phyloP scores from a whole-genome alignment of 1,284 basidiomycete genomes.

The Naganishia cerealis region DNA sequence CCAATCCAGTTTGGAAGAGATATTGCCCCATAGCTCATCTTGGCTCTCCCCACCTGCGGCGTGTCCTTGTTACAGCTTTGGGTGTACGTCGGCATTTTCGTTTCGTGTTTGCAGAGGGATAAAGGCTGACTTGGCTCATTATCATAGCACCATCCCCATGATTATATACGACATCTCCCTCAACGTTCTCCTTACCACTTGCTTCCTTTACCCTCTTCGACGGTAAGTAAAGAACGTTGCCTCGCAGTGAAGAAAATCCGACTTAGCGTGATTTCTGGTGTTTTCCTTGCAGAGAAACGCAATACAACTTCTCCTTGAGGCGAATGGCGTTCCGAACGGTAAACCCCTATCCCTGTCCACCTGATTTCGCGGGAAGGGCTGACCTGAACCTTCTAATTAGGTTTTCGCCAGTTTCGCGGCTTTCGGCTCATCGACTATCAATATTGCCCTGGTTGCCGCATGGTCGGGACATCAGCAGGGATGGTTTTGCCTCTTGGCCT shows the following conservation, averaged over 20 bases:
- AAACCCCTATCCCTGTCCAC: neutral
- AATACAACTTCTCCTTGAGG: constrained; percentile 15
- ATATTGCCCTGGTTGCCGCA: constrained; percentile 18
- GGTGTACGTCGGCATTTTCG: constrained; percentile 9
- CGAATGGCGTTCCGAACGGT: constrained; percentile 27
- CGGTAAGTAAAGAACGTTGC: neutral
- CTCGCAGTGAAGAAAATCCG: no score
- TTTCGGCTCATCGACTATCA: constrained; percentile 24
- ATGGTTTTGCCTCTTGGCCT: constrained; percentile 23
- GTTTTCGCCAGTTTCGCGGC: constrained; percentile 15
- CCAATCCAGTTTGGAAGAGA: neutral
- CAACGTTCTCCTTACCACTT: constrained; percentile 8
- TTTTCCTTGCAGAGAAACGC: constrained; percentile 7
- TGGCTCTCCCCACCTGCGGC: neutral
- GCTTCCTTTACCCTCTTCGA: constrained; percentile 22
- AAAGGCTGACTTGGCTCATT: neutral
- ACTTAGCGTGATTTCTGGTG: neutral
- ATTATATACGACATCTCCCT: constrained; percentile 16
- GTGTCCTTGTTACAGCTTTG: constrained; percentile 14
- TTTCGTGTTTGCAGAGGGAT: neutral
- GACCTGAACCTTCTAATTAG: neutral
- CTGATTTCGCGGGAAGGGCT: neutral
- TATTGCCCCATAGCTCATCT: neutral
- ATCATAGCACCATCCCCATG: constrained; percentile 17
- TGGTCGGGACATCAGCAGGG: constrained; percentile 23